Base-by-base conservation (phyloP, 78 protist species). In the Corallochytrium limacisporum region DNA sequence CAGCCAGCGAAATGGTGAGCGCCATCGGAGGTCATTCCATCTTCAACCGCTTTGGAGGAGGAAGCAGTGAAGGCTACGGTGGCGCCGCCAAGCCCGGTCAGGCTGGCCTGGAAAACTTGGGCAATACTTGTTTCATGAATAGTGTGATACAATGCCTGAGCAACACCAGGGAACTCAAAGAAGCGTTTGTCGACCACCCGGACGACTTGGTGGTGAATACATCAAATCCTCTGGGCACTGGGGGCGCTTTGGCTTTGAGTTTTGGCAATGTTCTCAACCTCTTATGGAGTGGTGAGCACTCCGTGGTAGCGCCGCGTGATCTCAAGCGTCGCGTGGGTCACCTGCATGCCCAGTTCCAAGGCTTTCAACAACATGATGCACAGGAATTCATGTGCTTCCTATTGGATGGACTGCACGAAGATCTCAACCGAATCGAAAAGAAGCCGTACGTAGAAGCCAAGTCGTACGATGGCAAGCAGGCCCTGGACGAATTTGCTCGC, bases 51-150 rank as follows among this genome's bases (percentile, higher is more conserved):
- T n/a, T n/a, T n/a, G n/a, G n/a, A n/a, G n/a, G n/a, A n/a, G n/a
- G n/a, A n/a, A n/a, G n/a, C n/a, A n/a, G n/a, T n/a, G n/a, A n/a
- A n/a, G n/a, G n/a, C n/a, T 43, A 16, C 48, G 16, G 26, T 16
- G 48, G 48, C 16, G 48, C 12, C 59, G 10, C 59, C 26, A 48
- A 29, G 18, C 35, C 71, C 31, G 62, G 71, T 6, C 44, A 12
- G 44, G 24, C 53, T 20, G 78, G 78, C 6, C 78, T 72, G 39
- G 2, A 3, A 3, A 72, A 72, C 53, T 40, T 72, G n/a, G 78
- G 87, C 54, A 91, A 91, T 55, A 91, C 96, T 9, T 91, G 96
- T 72, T 91, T 75, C 72, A 88, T 91, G 94, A 91, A 91, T 61
- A 9, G 84, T 2, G 86, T 76, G n/a, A 40, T 91, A 20, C 97